phyloP scores from a whole-genome alignment of 1,139 yeast genomes.

The Yamadazyma oceani region DNA sequence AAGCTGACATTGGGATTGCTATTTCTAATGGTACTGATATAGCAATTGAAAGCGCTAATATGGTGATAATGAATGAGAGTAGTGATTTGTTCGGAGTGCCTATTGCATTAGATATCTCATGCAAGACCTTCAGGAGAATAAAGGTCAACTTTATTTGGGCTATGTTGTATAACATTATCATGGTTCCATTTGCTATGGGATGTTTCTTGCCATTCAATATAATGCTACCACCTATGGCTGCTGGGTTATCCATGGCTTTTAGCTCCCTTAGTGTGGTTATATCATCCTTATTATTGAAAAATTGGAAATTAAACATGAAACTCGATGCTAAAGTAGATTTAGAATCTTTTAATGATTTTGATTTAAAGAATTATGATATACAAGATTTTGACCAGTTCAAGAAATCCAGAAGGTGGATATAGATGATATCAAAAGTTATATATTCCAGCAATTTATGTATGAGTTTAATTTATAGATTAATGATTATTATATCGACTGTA shows the following conservation, averaged over 20 bases:
- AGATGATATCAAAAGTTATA: not conserved
- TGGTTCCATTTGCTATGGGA: slow-evolving; percentile 98
- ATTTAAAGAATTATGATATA: slow-evolving; percentile 30
- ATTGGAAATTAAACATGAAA: slow-evolving; percentile 51
- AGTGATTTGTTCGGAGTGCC: slow-evolving; percentile 63
- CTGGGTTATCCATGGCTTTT: slow-evolving; percentile 92
- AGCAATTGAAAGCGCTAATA: slow-evolving; percentile 94
- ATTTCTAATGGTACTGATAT: slow-evolving; percentile 92
- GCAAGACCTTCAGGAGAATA: slow-evolving; percentile 69
- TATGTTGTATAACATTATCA: slow-evolving; percentile 73
- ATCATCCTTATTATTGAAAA: slow-evolving; percentile 70
- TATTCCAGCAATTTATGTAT: too few species aligned
- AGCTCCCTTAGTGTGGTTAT: slow-evolving; percentile 87
- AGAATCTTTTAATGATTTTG: slow-evolving; percentile 28
- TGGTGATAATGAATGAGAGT: slow-evolving; percentile 56
- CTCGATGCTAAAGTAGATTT: slow-evolving; percentile 20
- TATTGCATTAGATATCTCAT: slow-evolving; percentile 72
- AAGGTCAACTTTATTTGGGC: slow-evolving; percentile 87
- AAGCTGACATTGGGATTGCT: slow-evolving; percentile 88
- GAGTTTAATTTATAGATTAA: too few species aligned
- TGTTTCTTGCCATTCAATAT: slow-evolving; percentile 74
- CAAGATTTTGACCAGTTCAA: slow-evolving; percentile 31
- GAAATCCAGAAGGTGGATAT: not conserved
- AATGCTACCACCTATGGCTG: slow-evolving; percentile 82
- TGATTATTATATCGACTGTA: too few species aligned